phyloP scores from a whole-genome alignment of 768 basidiomycete genomes.

The Pisolithus orientalis region DNA sequence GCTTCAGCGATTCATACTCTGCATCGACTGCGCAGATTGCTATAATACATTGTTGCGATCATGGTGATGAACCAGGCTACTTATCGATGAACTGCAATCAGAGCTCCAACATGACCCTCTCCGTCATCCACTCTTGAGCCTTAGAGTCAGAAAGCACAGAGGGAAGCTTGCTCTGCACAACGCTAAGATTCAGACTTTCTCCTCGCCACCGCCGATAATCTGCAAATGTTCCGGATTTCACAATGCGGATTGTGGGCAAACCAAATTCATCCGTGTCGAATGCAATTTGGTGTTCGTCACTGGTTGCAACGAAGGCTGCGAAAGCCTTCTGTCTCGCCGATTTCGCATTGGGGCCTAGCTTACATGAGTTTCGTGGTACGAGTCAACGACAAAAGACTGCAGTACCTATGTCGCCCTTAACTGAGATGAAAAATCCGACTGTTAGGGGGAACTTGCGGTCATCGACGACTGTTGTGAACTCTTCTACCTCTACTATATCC shows the following conservation, averaged over 20 bases:
- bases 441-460: constrained; percentile 2
- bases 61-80: neutral
- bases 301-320: constrained; percentile 1
- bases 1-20: too few relatives aligned
- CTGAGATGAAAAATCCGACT: constrained; percentile 14
- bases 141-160: constrained; percentile 4
- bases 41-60: too few relatives aligned
- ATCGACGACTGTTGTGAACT: constrained; percentile 14
- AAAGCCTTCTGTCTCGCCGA: constrained; percentile 1
- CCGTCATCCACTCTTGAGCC: constrained; percentile 5
- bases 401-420: constrained; percentile 7
- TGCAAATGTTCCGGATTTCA: constrained; percentile 8
- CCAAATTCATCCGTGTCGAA: neutral
- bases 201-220: constrained; percentile 7
- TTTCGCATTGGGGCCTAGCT: constrained; percentile 5
- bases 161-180: constrained; percentile 12
- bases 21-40: too few relatives aligned
- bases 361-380: neutral
- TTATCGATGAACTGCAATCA: neutral
- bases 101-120: constrained; percentile 5
- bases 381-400: too few relatives aligned
- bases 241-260: constrained; percentile 9
- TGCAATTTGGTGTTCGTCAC: neutral
- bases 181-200: constrained; percentile 4
- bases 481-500: constrained; percentile 2